A percentile compares a stretch with the other conserved stretches of the same genome.
phyloP scores from a whole-genome alignment of 169 alveolate species.

The Plasmodium billcollinsi region DNA sequence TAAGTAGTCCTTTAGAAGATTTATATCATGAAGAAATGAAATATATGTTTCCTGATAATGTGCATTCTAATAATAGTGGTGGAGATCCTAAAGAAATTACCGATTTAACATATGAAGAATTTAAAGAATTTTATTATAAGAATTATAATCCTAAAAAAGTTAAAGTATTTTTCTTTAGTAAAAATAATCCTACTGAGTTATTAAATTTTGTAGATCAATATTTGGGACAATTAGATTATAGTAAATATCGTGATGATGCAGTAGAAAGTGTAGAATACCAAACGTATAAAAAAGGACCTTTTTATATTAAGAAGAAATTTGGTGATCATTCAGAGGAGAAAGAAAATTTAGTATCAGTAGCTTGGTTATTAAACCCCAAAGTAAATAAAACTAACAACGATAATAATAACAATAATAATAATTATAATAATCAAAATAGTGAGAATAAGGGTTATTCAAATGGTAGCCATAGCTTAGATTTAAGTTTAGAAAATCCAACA shows the following conservation, averaged over 20 bases:
- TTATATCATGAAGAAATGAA: slow-evolving; percentile 62
- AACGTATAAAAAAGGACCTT: slow-evolving; percentile 66
- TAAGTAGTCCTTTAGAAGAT: slow-evolving; percentile 76
- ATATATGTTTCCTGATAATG: slow-evolving; percentile 79
- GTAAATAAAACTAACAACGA: neutral
- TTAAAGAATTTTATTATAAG: slow-evolving; percentile 83
- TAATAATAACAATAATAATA: no score
- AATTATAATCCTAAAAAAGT: slow-evolving; percentile 89
- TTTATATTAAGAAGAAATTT: slow-evolving; percentile 48
- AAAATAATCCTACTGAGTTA: slow-evolving; percentile 79
- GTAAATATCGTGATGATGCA: slow-evolving; percentile 59
- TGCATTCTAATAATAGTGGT: slow-evolving; percentile 88
- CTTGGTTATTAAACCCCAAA: slow-evolving; percentile 71
- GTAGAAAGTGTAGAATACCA: slow-evolving; percentile 69
- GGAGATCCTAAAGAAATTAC: slow-evolving; percentile 92
- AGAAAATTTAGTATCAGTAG: slow-evolving; percentile 65
- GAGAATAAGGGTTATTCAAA: no score
- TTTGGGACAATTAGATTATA: slow-evolving; percentile 46
- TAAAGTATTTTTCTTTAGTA: slow-evolving; percentile 85
- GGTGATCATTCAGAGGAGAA: slow-evolving; percentile 70
- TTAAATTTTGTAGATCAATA: slow-evolving; percentile 82
- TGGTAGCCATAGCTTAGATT: slow-evolving; percentile 13
- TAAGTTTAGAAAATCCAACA: slow-evolving; percentile 62
- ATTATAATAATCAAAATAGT: no score
- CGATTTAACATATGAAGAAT: slow-evolving; percentile 83